Conservation (phyloP, 208 protist genomes). For the Angomonas ambiguus region DNA sequence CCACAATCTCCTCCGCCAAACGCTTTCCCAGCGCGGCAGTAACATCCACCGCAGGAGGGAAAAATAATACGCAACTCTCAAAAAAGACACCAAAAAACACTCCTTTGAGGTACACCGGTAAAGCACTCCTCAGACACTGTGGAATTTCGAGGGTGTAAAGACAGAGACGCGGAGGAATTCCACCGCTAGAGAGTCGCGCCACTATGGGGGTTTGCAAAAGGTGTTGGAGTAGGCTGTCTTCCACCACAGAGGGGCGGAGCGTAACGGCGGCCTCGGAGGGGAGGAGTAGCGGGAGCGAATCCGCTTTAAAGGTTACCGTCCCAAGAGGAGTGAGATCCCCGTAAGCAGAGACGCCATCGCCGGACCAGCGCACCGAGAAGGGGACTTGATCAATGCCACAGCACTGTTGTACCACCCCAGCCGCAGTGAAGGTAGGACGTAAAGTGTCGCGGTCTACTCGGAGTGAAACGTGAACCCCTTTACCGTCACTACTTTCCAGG, state of each 20-base stretch:
- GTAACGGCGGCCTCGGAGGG: not conserved
- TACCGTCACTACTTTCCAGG: not conserved
- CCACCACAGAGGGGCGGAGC: not conserved
- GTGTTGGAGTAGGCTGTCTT: not conserved
- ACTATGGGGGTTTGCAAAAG: conserved; percentile 31
- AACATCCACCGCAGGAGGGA: conserved; percentile 7
- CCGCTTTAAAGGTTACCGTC: not conserved
- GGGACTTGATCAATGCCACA: not conserved
- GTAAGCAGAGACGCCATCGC: not conserved
- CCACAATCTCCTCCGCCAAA: conserved; percentile 48
- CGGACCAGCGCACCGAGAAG: not conserved
- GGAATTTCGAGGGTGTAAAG: conserved; percentile 36
- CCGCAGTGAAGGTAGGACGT: not conserved
- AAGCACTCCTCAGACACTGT: conserved; percentile 21
- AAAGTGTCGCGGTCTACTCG: not conserved
- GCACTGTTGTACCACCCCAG: not conserved
- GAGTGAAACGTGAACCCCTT: not conserved
- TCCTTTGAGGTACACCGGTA: conserved; percentile 31
- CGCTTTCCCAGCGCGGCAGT: conserved; percentile 16
- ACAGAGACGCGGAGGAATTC: conserved; percentile 26
- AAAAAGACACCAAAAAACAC: conserved; percentile 76
- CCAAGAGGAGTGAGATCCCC: not conserved
- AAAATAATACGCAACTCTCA: conserved; percentile 26
- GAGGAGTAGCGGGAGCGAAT: no score
- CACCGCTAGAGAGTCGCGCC: not conserved